Evolutionary conservation across 2,329 filamentous ascomycete genomes (phyloP).

Genomic region (Waltergamsia citrina): DNA sequence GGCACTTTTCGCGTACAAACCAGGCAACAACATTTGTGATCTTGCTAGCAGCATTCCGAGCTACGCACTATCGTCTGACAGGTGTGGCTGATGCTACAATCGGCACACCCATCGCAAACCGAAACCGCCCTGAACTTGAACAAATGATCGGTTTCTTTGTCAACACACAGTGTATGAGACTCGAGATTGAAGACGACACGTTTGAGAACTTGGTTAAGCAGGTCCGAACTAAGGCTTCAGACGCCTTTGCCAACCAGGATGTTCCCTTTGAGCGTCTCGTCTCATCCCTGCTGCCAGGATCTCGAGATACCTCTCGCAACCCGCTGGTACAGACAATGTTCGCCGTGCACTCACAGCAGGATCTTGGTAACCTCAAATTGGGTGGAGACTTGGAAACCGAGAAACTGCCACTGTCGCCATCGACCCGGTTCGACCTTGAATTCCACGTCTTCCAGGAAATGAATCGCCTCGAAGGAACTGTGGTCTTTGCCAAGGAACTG

Average conservation of each 20-base stretch:
- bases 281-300: slow-evolving; percentile 3
- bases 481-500: slow-evolving; percentile 9
- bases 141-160: slow-evolving; percentile 10
- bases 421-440: slow-evolving; percentile 12
- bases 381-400: slow-evolving; percentile 7
- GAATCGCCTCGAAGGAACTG: slow-evolving; percentile 3
- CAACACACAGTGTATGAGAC: slow-evolving; percentile 10
- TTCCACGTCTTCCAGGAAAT: slow-evolving; percentile 11
- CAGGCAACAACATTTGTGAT: slow-evolving; percentile 5
- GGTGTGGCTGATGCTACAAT: slow-evolving; percentile 6
- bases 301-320: slow-evolving; percentile 4
- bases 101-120: slow-evolving; percentile 8
- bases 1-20: slow-evolving; percentile 1
- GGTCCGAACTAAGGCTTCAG: slow-evolving; percentile 4
- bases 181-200: slow-evolving; percentile 4
- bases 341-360: slow-evolving; percentile 5
- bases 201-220: slow-evolving; percentile 7
- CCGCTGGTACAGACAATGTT: slow-evolving; percentile 8
- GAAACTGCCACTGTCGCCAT: not conserved
- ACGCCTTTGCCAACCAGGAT: slow-evolving; percentile 8
- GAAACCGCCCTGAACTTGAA: slow-evolving; percentile 6
- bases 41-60: slow-evolving; percentile 7
- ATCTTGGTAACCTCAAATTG: slow-evolving; percentile 4
- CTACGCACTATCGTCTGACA: slow-evolving; percentile 9
- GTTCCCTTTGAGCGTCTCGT: slow-evolving; percentile 9